phyloP scores from a whole-genome alignment of 768 basidiomycete species.

The Scleroderma bovista region DNA sequence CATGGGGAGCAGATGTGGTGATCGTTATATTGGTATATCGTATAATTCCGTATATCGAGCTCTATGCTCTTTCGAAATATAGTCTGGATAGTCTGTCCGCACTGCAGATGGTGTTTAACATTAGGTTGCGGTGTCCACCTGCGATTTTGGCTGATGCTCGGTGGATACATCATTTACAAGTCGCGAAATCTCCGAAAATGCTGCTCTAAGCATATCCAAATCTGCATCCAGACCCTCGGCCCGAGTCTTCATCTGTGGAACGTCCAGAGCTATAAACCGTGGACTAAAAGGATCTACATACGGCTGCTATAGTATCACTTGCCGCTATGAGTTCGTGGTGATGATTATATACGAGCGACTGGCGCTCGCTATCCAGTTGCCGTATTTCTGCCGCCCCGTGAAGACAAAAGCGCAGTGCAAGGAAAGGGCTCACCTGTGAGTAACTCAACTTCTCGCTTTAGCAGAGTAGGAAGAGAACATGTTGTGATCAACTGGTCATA shows the following conservation, averaged over 20 bases:
- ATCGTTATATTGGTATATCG: slow-evolving; percentile 5
- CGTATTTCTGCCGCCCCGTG: slow-evolving; percentile 60
- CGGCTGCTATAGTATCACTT: slow-evolving; percentile 84
- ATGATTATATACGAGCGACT: slow-evolving; percentile 91
- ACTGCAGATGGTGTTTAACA: not conserved
- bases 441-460: slow-evolving; percentile 81
- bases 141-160: slow-evolving; percentile 28
- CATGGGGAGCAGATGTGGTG: not conserved
- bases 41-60: slow-evolving; percentile 9
- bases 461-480: slow-evolving; percentile 61
- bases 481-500: slow-evolving; percentile 86
- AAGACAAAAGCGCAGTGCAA: slow-evolving; percentile 1
- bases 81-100: not conserved
- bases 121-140: slow-evolving; percentile 1
- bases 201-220: slow-evolving; percentile 71
- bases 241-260: slow-evolving; percentile 75
- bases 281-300: slow-evolving; percentile 30
- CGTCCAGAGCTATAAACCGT: slow-evolving; percentile 1
- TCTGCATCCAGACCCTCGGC: slow-evolving; percentile 84
- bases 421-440: slow-evolving; percentile 45
- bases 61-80: slow-evolving; percentile 7
- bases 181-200: slow-evolving; percentile 84
- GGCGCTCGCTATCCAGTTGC: slow-evolving; percentile 80
- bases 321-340: slow-evolving; percentile 94
- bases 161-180: slow-evolving; percentile 62